These are phyloP conservation scores for Plasmodium yoelii DNA, from an alignment of 169 alveolate genomes.

Conservation along the genomic window DNA sequence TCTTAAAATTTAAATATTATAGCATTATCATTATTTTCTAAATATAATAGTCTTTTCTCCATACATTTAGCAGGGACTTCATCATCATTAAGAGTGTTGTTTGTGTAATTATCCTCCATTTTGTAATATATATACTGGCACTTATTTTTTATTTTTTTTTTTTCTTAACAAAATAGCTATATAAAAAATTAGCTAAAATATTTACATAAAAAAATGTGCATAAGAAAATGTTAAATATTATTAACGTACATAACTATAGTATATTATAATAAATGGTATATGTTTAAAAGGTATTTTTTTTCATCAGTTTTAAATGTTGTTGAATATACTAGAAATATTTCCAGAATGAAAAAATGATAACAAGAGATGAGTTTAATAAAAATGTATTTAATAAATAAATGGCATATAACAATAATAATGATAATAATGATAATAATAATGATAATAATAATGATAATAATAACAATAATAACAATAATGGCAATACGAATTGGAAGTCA, in stretches of 20 bases:
- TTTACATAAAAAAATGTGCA: neutral
- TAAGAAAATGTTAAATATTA: neutral
- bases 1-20: neutral
- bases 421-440: too few species aligned
- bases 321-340: neutral
- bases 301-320: too few species aligned
- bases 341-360: neutral
- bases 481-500: too few species aligned
- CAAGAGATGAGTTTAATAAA: neutral
- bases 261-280: neutral
- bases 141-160: conserved; percentile 21
- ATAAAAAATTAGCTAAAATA: neutral
- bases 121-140: neutral
- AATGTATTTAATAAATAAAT: too few species aligned
- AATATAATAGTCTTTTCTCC: conserved; percentile 11
- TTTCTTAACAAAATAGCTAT: conserved; percentile 4
- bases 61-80: conserved; percentile 78
- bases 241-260: neutral
- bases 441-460: too few species aligned
- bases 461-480: too few species aligned
- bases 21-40: neutral
- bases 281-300: neutral
- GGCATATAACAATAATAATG: too few species aligned
- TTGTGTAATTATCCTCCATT: conserved; percentile 52
- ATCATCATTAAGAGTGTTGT: conserved; percentile 40